phyloP scores from a whole-genome alignment of 2,329 filamentous ascomycete genomes.

The Mycosphaerella sp. region DNA sequence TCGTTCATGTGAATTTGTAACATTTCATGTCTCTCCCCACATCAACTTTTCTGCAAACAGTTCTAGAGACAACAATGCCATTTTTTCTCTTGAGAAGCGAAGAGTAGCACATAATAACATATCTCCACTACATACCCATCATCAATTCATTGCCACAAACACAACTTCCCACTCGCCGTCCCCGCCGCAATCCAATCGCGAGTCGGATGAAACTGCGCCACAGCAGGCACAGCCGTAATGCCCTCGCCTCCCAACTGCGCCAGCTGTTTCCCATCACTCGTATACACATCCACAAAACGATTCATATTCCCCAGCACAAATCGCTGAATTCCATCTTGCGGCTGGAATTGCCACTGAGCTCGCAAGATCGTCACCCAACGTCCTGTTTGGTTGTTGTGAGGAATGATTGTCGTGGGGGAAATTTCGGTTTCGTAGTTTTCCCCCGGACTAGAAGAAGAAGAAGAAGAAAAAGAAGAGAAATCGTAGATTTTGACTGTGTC shows the following conservation, averaged over 20 bases:
- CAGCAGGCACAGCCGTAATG: slow-evolving; percentile 90
- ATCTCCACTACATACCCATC: no score
- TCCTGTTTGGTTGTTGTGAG: slow-evolving; percentile 93
- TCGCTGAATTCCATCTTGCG: slow-evolving; percentile 72
- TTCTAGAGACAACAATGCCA: no score
- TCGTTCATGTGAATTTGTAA: no score
- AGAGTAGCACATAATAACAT: no score
- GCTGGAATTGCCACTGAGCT: slow-evolving; percentile 83
- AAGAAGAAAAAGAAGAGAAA: slow-evolving; percentile 54
- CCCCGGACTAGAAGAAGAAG: no score
- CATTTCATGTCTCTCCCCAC: no score
- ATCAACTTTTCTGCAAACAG: no score
- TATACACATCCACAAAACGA: slow-evolving; percentile 85
- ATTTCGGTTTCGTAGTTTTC: no score
- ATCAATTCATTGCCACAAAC: slow-evolving; percentile 58
- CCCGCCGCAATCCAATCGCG: slow-evolving; percentile 89
- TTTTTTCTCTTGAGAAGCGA: no score
- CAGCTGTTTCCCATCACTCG: slow-evolving; percentile 73
- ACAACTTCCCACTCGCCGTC: slow-evolving; percentile 86
- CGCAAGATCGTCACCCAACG: slow-evolving; percentile 84
- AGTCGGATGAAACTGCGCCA: slow-evolving; percentile 81
- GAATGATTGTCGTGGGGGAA: slow-evolving; percentile 61
- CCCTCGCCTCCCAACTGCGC: slow-evolving; percentile 82
- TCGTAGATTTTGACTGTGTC: slow-evolving; percentile 92
- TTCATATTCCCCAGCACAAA: slow-evolving; percentile 92